These are phyloP conservation scores for Xylariaceae sp. DNA, from an alignment of 2,329 filamentous ascomycete genomes.

Conservation along the genomic window DNA sequence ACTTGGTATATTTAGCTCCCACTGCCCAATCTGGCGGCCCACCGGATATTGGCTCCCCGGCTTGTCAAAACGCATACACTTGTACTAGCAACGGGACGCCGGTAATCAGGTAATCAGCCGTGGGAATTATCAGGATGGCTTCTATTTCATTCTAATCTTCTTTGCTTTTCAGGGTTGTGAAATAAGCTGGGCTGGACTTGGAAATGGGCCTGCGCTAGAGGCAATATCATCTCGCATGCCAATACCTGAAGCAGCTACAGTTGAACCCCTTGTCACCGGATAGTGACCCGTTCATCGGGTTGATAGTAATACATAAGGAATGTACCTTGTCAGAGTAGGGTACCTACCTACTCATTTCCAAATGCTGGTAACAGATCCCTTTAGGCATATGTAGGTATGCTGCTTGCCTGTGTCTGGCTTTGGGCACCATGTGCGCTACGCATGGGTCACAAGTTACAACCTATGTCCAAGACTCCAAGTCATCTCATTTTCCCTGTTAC, in stretches of 20 bases:
- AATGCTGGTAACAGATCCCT: slow-evolving; percentile 7
- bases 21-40: slow-evolving; percentile 1
- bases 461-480: no score
- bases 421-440: slow-evolving; percentile 5
- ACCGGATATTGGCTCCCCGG: slow-evolving; percentile 9
- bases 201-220: no score
- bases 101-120: slow-evolving; percentile 7
- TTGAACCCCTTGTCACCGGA: slow-evolving; percentile 16
- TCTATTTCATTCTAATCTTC: slow-evolving; percentile 4
- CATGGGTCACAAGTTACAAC: no score
- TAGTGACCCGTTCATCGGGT: slow-evolving; percentile 4
- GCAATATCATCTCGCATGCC: slow-evolving; percentile 1
- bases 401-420: not conserved
- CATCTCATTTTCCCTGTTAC: not conserved
- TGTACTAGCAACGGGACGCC: slow-evolving; percentile 5
- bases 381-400: not conserved
- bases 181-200: no score
- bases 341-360: not conserved
- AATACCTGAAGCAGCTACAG: slow-evolving; percentile 7
- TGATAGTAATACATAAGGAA: not conserved
- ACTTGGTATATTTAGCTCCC: slow-evolving; percentile 1
- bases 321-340: not conserved
- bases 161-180: no score
- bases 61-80: slow-evolving; percentile 7
- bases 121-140: slow-evolving; percentile 13